These are phyloP conservation scores for Suillus subaureus DNA, from an alignment of 768 basidiomycete species.

Conservation along the genomic window DNA sequence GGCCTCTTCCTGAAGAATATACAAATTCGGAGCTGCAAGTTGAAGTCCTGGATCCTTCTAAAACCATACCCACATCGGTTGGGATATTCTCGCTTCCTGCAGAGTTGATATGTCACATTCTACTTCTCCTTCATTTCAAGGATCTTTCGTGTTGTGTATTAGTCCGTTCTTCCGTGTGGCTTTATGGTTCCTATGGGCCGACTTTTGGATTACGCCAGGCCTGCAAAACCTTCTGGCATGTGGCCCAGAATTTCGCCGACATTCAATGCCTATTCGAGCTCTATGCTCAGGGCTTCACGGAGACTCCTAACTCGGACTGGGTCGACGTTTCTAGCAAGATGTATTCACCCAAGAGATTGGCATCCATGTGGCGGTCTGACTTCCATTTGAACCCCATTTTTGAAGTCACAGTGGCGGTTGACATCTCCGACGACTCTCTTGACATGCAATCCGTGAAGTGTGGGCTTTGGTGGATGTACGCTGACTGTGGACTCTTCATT, in stretches of 20 bases:
- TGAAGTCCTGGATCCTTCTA: background rate
- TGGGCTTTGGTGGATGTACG: constrained; percentile 1
- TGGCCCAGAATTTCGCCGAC: background rate
- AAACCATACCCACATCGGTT: background rate
- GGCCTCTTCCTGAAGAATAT: background rate
- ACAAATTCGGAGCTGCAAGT: background rate
- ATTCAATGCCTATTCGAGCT: background rate
- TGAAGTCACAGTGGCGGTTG: background rate
- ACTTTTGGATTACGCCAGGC: background rate
- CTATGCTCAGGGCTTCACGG: background rate
- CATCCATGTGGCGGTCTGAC: background rate
- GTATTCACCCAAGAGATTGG: background rate
- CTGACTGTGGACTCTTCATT: background rate
- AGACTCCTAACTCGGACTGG: background rate
- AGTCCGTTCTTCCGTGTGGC: background rate
- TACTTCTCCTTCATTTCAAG: constrained; percentile 1
- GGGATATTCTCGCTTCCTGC: background rate
- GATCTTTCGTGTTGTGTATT: background rate
- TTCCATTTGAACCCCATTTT: background rate
- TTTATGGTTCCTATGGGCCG: background rate
- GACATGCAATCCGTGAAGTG: background rate
- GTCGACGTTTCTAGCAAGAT: background rate
- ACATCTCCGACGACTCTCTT: too few relatives aligned
- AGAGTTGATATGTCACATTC: background rate
- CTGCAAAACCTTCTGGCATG: background rate